phyloP scores from a whole-genome alignment of 805 yeast species.

The Wickerhamomyces hampshirensis region DNA sequence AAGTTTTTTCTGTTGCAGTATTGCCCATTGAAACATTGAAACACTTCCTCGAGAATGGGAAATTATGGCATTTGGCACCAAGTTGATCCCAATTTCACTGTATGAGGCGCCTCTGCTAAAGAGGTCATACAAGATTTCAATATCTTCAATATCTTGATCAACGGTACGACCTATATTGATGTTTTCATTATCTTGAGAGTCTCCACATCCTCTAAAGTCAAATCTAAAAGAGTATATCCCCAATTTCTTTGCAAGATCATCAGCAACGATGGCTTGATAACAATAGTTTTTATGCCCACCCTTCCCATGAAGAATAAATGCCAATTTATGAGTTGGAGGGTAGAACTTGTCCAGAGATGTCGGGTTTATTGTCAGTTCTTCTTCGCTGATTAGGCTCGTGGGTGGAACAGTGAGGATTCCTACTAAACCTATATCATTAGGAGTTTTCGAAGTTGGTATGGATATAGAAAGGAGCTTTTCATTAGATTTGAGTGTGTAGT shows the following conservation, averaged over 20 bases:
- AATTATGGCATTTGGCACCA: conserved; percentile 52
- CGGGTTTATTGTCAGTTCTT: conserved; percentile 10
- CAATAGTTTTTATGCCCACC: conserved; percentile 82
- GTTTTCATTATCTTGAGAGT: conserved; percentile 45
- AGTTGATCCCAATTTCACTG: conserved; percentile 31
- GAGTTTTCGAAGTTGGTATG: conserved; percentile 19
- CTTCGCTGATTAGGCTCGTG: conserved; percentile 19
- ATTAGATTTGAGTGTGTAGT: conserved; percentile 19
- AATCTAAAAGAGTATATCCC: conserved; percentile 70
- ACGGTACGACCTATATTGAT: conserved; percentile 48
- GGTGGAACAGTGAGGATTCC: conserved; percentile 34
- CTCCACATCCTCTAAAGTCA: conserved; percentile 86
- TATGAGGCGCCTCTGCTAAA: conserved; percentile 23
- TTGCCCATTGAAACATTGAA: conserved; percentile 71
- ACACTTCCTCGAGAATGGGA: conserved; percentile 81
- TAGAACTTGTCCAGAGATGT: conserved; percentile 14
- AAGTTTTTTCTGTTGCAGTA: conserved; percentile 35
- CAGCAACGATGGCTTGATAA: conserved; percentile 62
- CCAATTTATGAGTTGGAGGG: conserved; percentile 44
- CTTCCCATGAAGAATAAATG: conserved; percentile 74
- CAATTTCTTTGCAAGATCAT: conserved; percentile 46
- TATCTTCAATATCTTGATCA: conserved; percentile 63
- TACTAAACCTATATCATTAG: conserved; percentile 28
- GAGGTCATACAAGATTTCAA: conserved; percentile 39
- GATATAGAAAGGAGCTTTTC: conserved; percentile 25